These are phyloP conservation scores for Nakataea oryzae DNA, from an alignment of 2,329 filamentous ascomycete species.

Conservation along the genomic window DNA sequence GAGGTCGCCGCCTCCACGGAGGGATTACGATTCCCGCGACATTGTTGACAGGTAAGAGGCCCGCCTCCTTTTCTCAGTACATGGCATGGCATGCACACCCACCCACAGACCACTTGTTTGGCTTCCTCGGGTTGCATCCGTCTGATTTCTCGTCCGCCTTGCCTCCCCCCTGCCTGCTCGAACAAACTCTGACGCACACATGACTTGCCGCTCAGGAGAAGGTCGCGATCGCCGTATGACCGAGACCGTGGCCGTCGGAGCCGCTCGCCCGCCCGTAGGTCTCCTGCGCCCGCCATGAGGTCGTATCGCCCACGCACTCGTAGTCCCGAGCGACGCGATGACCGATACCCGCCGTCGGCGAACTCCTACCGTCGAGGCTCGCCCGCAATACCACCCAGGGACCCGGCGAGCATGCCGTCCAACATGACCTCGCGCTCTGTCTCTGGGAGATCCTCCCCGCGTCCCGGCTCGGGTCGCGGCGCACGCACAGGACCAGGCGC, in stretches of 20 bases:
- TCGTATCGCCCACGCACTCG: slow-evolving; percentile 44
- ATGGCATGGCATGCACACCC: too few relatives aligned
- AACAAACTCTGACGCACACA: not conserved
- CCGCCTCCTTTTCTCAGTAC: slow-evolving; percentile 5
- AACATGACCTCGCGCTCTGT: slow-evolving; percentile 37
- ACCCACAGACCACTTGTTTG: slow-evolving; percentile 2
- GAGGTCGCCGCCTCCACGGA: slow-evolving; percentile 23
- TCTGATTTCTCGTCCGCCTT: not conserved
- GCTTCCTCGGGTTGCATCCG: slow-evolving; percentile 3
- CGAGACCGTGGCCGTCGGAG: slow-evolving; percentile 31
- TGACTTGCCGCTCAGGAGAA: slow-evolving; percentile 24
- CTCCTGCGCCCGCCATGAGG: slow-evolving; percentile 25
- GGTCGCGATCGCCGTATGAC: slow-evolving; percentile 43
- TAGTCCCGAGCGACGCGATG: slow-evolving; percentile 36
- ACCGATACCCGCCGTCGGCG: slow-evolving; percentile 17
- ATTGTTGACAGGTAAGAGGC: slow-evolving; percentile 14
- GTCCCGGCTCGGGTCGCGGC: slow-evolving; percentile 31
- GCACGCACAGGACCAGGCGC: not conserved
- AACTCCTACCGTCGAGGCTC: not conserved
- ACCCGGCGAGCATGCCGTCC: slow-evolving; percentile 34
- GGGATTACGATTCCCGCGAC: slow-evolving; percentile 27
- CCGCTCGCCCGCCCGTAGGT: slow-evolving; percentile 22
- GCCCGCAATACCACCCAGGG: not conserved
- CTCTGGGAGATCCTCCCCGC: slow-evolving; percentile 43
- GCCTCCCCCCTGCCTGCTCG: not conserved